Percentiles rank a stretch among this genome's conserved stretches.
These are phyloP conservation scores for Fraxinus xanthoxyloides DNA, from an alignment of 305 asterid genomes.

Conservation along the genomic window DNA sequence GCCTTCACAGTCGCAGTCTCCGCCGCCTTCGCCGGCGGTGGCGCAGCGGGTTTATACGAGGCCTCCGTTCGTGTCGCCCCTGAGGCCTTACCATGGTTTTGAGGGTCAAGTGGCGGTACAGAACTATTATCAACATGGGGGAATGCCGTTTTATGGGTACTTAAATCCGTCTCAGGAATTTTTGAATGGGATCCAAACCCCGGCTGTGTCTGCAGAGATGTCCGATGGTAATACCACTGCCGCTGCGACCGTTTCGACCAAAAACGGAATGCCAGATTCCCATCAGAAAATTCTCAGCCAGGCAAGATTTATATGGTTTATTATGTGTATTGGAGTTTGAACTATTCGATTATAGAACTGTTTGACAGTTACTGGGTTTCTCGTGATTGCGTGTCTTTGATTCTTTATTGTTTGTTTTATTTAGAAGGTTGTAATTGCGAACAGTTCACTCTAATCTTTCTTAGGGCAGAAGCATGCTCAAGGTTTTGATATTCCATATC, in stretches of 20 bases:
- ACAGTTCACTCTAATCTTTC: background rate
- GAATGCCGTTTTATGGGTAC: slow-evolving; percentile 40
- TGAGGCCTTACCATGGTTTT: slow-evolving; percentile 33
- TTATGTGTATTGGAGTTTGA: background rate
- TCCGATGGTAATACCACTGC: slow-evolving; percentile 18
- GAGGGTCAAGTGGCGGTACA: slow-evolving; percentile 16
- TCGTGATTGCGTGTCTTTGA: background rate
- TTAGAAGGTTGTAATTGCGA: background rate
- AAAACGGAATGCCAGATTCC: slow-evolving; percentile 42
- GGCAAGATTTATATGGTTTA: slow-evolving; percentile 25
- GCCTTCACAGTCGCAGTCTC: slow-evolving; percentile 20
- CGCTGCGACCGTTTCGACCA: slow-evolving; percentile 24
- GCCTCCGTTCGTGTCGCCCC: slow-evolving; percentile 40
- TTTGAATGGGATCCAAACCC: slow-evolving; percentile 1
- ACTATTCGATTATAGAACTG: background rate
- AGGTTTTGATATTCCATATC: too few species aligned
- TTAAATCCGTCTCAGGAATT: slow-evolving; percentile 27
- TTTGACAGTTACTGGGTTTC: background rate
- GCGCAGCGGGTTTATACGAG: slow-evolving; percentile 27
- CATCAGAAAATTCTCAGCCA: slow-evolving; percentile 59
- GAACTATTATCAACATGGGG: slow-evolving; percentile 36
- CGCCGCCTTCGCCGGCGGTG: slow-evolving; percentile 29
- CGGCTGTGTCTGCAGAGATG: slow-evolving; percentile 24
- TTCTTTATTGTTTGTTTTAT: slow-evolving; percentile 5
- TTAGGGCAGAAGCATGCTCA: too few species aligned